phyloP scores from a whole-genome alignment of 371 early-diverging fungal genomes.

The Mortierella sp. region DNA sequence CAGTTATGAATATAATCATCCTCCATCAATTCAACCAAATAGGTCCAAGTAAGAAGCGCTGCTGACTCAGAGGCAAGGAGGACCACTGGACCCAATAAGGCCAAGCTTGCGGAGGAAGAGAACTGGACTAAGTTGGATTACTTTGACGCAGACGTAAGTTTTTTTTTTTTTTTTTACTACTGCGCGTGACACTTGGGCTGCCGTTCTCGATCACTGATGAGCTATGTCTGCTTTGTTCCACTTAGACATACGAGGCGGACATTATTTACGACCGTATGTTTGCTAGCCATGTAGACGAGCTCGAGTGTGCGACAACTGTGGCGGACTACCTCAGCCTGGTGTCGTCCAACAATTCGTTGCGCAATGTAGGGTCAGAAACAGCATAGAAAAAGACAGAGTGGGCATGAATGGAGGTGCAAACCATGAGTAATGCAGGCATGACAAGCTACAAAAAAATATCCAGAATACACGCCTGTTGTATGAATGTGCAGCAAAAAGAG shows the following conservation, averaged over 20 bases:
- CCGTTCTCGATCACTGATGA: background rate
- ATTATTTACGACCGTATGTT: conserved; percentile 61
- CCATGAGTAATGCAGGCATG: no score
- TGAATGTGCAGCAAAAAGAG: no score
- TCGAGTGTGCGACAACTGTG: conserved; percentile 57
- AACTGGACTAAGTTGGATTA: conserved; percentile 79
- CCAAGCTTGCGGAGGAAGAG: conserved; percentile 80
- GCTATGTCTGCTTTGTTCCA: background rate
- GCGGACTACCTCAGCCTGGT: conserved; percentile 56
- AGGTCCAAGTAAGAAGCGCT: conserved; percentile 55
- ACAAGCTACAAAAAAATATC: no score
- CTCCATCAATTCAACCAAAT: background rate
- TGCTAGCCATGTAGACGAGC: conserved; percentile 54
- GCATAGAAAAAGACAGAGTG: background rate
- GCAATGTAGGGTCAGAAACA: conserved; percentile 29
- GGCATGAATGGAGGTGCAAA: background rate
- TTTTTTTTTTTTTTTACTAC: background rate
- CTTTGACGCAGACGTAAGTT: conserved; percentile 70
- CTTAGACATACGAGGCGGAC: conserved; percentile 59
- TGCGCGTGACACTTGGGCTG: no score
- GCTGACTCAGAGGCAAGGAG: conserved; percentile 49
- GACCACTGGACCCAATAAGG: conserved; percentile 40
- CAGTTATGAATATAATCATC: background rate
- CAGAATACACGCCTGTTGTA: no score
- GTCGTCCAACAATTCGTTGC: conserved; percentile 41